Evolutionary conservation across 108 stramenopile genomes (phyloP), one percentile per base, ranked within the genome.

Genomic region (Schizochytrium sp.): DNA sequence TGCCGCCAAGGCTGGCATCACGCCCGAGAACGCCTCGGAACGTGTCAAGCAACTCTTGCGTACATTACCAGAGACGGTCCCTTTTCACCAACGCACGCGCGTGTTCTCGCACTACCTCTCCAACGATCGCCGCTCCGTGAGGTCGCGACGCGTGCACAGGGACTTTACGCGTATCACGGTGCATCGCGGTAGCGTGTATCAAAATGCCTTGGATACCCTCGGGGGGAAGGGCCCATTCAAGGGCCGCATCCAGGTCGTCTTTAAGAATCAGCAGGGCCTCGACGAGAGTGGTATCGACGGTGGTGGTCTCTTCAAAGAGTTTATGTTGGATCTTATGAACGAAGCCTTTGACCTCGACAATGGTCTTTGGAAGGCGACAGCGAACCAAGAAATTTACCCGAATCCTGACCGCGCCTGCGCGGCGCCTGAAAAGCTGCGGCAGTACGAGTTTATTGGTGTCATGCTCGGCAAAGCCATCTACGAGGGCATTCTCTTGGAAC

Each of bases 221-320:
- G 95, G 93, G 59, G 88, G 72, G 14, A 87, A 96, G 53, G 95
- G 95, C 5, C 72, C 90, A 29, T 90, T 89, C 14, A 91, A 98
- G 58, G 94, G 95, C 71, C 96, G 95, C 44, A 95, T 98, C 8
- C 96, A 99, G 87, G 96, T 98, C n/a, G 94, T 96, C 5, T 98
- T 99, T 89, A 91, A 97, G 43, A 97, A 96, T 90, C 90, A 96
- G 63, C 96, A 98, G 72, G 99, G 98, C 29, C 88, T 93, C 18
- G 93, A 95, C 90, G 99, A 99, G 91, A 96, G 97, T n/a, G 99
- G 99, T 19, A 99, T 99, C 88, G 99, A 99, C 91, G 99, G 98
- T 10, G 99, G 99, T 4, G 99, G 99, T 4, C 95, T 99, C 5
- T 98, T 98, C 90, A 99, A 99, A 91, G 99, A 99, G 91, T 96